Evolutionary conservation across 1,284 basidiomycete genomes (phyloP).

Genomic region (Puccinia novopanici): DNA sequence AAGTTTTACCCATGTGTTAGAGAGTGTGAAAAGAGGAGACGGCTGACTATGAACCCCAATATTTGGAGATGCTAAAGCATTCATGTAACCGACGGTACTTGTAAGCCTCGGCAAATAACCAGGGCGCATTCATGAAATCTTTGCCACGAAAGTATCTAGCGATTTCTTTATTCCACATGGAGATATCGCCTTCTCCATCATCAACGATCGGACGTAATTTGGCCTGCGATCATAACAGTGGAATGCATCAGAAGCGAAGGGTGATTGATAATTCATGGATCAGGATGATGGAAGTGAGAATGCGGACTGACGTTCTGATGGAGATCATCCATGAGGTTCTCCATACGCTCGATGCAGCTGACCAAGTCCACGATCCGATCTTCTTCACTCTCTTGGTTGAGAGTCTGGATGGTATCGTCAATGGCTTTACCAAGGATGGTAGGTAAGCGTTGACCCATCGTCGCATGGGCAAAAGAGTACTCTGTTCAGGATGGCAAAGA

Average conservation of each 20-base stretch:
- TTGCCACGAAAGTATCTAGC: constrained; percentile 92
- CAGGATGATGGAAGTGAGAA: constrained; percentile 19
- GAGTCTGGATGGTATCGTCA: constrained; percentile 83
- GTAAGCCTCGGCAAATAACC: constrained; percentile 96
- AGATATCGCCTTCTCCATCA: constrained; percentile 88
- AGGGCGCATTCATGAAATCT: constrained; percentile 89
- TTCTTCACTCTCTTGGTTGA: constrained; percentile 81
- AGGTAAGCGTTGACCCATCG: constrained; percentile 86
- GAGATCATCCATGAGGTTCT: constrained; percentile 61
- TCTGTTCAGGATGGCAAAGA: background rate
- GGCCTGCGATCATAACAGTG: constrained; percentile 65
- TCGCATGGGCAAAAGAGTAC: constrained; percentile 56
- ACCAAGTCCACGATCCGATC: constrained; percentile 83
- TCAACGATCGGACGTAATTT: constrained; percentile 84
- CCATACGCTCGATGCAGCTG: constrained; percentile 71
- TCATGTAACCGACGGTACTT: constrained; percentile 85
- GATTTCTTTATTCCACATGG: constrained; percentile 94
- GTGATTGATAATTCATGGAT: constrained; percentile 62
- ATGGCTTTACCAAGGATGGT: constrained; percentile 96
- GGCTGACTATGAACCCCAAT: constrained; percentile 68
- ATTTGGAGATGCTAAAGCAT: constrained; percentile 89
- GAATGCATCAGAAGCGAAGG: constrained; percentile 66
- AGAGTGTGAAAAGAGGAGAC: constrained; percentile 59
- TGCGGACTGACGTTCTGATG: constrained; percentile 57
- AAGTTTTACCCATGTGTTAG: background rate